These are phyloP conservation scores for Metrosideros polymorpha DNA, from an alignment of 441 rosid genomes.

Conservation along the genomic window DNA sequence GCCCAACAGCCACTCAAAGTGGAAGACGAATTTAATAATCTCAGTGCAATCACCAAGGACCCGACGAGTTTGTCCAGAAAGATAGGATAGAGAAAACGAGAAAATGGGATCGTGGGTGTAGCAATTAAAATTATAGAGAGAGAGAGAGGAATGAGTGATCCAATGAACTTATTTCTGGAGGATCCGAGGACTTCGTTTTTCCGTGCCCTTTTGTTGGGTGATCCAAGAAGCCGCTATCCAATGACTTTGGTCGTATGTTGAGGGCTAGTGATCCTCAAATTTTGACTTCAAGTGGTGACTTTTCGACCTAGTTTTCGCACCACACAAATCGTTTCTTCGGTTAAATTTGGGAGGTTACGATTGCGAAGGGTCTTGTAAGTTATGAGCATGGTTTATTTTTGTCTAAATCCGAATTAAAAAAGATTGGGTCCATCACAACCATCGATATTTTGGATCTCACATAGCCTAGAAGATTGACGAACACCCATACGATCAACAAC, in stretches of 20 bases:
- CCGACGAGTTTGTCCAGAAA: not conserved
- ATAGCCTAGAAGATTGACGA: not conserved
- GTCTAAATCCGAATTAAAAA: not conserved
- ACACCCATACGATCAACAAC: not conserved
- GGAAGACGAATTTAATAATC: not conserved
- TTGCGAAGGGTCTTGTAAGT: not conserved
- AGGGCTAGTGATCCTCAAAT: not conserved
- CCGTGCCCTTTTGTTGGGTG: slow-evolving; percentile 6
- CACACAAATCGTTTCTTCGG: not conserved
- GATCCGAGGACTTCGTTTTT: slow-evolving; percentile 14
- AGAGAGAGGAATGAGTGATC: slow-evolving; percentile 4
- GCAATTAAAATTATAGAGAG: not conserved
- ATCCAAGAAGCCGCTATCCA: slow-evolving; percentile 21
- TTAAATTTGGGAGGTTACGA: not conserved
- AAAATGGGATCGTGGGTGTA: not conserved
- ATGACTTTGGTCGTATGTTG: not conserved
- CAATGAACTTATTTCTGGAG: slow-evolving; percentile 2
- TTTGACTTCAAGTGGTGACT: not conserved
- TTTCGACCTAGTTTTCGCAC: slow-evolving; percentile 6
- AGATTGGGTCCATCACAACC: not conserved
- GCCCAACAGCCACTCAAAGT: not conserved
- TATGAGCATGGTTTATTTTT: not conserved
- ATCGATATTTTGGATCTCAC: not conserved
- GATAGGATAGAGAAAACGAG: not conserved
- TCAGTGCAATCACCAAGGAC: not conserved